A percentile compares a stretch with the other conserved stretches of the same genome.
phyloP scores from a whole-genome alignment of 148 eudicot species.

The Camellia lanceoleosa region DNA sequence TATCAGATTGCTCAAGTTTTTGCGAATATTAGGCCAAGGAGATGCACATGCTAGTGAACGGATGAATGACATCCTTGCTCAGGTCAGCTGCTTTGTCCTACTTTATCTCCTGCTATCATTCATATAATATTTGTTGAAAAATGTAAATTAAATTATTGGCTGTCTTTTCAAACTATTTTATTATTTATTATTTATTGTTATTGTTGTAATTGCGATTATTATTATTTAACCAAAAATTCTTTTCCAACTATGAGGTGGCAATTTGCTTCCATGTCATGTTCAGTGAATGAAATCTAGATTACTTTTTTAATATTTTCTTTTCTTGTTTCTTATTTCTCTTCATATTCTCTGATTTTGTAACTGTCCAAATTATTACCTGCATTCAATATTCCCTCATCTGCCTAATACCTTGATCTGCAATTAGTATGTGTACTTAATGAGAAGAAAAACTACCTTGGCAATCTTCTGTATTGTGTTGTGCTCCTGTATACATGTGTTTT shows the following conservation, averaged over 20 bases:
- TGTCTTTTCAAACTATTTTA: not conserved
- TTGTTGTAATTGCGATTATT: not conserved
- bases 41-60: conserved; percentile 93
- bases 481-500: not conserved
- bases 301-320: not conserved
- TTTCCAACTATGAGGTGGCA: not conserved
- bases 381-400: conserved; percentile 7
- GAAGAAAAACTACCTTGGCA: conserved; percentile 1
- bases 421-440: not conserved
- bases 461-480: not conserved
- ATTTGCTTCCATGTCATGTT: conserved; percentile 1
- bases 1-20: conserved; percentile 74
- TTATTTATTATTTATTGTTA: not conserved
- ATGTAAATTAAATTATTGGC: not conserved
- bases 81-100: conserved; percentile 48
- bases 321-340: not conserved
- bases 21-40: conserved; percentile 86
- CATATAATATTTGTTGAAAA: not conserved
- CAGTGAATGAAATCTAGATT: not conserved
- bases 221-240: not conserved
- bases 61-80: conserved; percentile 99
- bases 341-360: not conserved
- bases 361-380: not conserved
- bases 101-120: conserved; percentile 12
- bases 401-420: not conserved